Conservation (phyloP, 371 early-diverging fungal genomes). For the Blakeslea trispora region DNA sequence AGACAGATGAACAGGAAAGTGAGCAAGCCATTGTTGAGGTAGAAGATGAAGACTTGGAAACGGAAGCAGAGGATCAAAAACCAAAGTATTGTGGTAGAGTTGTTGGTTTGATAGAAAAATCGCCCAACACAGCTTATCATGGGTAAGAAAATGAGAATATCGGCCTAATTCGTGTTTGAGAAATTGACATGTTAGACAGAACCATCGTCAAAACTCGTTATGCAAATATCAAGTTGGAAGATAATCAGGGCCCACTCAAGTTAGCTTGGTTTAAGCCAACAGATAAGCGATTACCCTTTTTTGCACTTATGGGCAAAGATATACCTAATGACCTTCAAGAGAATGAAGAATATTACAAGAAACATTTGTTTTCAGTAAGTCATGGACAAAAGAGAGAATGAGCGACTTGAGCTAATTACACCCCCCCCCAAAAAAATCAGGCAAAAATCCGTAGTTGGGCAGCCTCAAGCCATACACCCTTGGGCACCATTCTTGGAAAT, state of each 20-base stretch:
- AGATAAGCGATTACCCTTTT: conserved; percentile 70
- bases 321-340: conserved; percentile 59
- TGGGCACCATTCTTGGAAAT: conserved; percentile 26
- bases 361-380: conserved; percentile 40
- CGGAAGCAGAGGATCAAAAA: conserved; percentile 40
- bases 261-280: conserved; percentile 79
- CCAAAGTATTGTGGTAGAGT: conserved; percentile 61
- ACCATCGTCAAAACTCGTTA: neutral
- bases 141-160: conserved; percentile 43
- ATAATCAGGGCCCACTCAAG: conserved; percentile 13
- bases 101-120: conserved; percentile 54
- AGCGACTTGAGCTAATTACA: neutral
- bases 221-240: neutral
- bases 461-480: neutral
- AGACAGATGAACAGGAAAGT: conserved; percentile 4
- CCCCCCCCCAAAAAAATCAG: neutral
- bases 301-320: conserved; percentile 61
- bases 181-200: neutral
- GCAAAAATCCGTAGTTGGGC: conserved; percentile 2
- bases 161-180: no score
- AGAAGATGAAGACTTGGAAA: conserved; percentile 10
- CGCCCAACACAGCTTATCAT: conserved; percentile 49
- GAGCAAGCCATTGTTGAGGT: no score
- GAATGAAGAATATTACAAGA: conserved; percentile 47
- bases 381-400: neutral